Conservation (phyloP, 495 filamentous ascomycete species). For the Penicillium longicatenatum region DNA sequence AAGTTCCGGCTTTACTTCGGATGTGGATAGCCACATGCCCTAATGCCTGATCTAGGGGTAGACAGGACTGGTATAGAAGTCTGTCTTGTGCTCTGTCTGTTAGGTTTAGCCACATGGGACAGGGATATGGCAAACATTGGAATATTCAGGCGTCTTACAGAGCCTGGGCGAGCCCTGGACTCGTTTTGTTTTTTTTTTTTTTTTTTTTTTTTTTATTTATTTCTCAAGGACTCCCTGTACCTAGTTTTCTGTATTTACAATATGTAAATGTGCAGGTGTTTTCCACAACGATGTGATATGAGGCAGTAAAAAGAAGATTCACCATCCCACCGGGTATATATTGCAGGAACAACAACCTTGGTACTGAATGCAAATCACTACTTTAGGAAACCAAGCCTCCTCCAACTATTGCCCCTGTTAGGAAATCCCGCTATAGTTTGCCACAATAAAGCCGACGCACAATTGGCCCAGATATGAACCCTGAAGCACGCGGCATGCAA, state of each 20-base stretch:
- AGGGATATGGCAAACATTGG: neutral
- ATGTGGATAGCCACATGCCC: neutral
- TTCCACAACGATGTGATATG: too few relatives aligned
- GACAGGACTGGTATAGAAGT: too few relatives aligned
- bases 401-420: neutral
- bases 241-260: too few relatives aligned
- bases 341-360: neutral
- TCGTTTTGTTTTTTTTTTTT: too few relatives aligned
- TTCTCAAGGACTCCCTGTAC: neutral
- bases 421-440: constrained; percentile 1
- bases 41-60: neutral
- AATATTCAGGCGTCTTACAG: neutral
- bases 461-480: neutral
- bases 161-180: too few relatives aligned
- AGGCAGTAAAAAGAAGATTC: too few relatives aligned
- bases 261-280: too few relatives aligned
- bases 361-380: neutral
- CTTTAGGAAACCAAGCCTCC: neutral
- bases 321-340: neutral
- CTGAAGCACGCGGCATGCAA: constrained; percentile 18
- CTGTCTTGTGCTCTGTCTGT: too few relatives aligned
- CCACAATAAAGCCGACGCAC: neutral
- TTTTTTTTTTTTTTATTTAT: neutral
- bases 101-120: constrained; percentile 2
- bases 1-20: too few relatives aligned